Evolutionary conservation across 495 filamentous ascomycete genomes (phyloP), one percentile per base, ranked within the genome.

Genomic region (Penicillium tannophilum): DNA sequence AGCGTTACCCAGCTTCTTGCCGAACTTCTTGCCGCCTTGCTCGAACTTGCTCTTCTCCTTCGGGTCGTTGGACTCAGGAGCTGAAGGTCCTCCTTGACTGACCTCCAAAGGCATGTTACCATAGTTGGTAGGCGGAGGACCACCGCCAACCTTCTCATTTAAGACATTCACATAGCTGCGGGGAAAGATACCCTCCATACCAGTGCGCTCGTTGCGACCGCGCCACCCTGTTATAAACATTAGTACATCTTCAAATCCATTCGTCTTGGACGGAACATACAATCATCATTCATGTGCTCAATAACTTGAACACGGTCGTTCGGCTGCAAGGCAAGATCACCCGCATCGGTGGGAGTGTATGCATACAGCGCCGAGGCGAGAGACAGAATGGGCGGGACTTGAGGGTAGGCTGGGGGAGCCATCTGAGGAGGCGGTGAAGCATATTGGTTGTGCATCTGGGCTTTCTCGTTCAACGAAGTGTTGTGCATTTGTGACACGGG

Each of bases 211-310:
- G 70, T 94, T 92, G 26, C 84, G 84, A 54, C 94, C 94, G 76
- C 90, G 86, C 92, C 92, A 96, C 77, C 77, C 77, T 80, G 52
- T 58, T 12, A 23, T 41, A 7, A 51, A 54, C 56, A 54, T 72
- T 68, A 76, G 66, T 55, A 16, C 33, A 48, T 16, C 47, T 57
- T 41, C 4, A 41, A 35, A 23, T 45, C 24, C 24, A 11, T 26
- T 28, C 11, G 1, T 17, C 28, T 20, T 16, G 14, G 23, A 42
- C 24, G 35, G 26, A 63, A 66, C 77, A 59, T 78, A 95, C 94
- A 98, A 66, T 98, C 94, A 19, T 85, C 86, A 64, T 97, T 98
- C 86, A 95, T 91, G 74, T 97, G 91, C 70, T 96, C 90, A 48
- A 84, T 79, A 26, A 98, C 88, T 49, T 84, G 81, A 62, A 98